Evolutionary conservation across 768 basidiomycete species (phyloP), one percentile per base, ranked within the genome.

Genomic region (Suillus fuscotomentosus): DNA sequence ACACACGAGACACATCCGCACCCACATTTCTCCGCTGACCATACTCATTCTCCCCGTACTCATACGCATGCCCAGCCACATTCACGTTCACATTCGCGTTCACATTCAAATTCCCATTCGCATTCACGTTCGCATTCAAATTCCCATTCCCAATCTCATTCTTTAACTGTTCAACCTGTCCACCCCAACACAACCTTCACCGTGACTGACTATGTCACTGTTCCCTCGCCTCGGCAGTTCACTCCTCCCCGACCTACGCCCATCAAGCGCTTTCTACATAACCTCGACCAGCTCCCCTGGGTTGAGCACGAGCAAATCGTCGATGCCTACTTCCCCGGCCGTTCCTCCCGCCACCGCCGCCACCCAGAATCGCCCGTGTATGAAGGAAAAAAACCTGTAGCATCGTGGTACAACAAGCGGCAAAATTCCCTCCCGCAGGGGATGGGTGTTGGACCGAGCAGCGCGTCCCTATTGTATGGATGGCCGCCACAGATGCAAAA

Each of bases 281-380:
- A 68, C 6, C n/a, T 84, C 15, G 76, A 81, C 36, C 65, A 67
- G 0, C 74, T 85, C 1, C 84, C 84, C 3, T 84, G 84, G 84
- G 68, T 82, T 1, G 73, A 78, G 0, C 68, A 72, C 0, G 72
- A 75, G 3, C 79, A 82, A 43, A 78, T 82, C 55, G 82, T 82
- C 3, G 74, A 75, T 24, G 79, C 80, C 64, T 83, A 84, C 66
- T 73, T 81, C 63, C 83, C 83, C 0, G 78, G 78, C 2, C 34
- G 55, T 42, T 73, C 63, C 2, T 66, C 66, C 11, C 68, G 75
- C 11, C 67, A 66, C 43, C 66, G 56, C 15, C 38, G 63, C 7
- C 42, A 38, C 17, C n/a, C 43, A 62, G 65, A 24, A 68, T 51
- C 70, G 68, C 17, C 51, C 20, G 45, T 51, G 20, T 41, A 39